These are phyloP conservation scores for Porogramme epimiltina DNA, from an alignment of 1,284 basidiomycete genomes.

Conservation along the genomic window DNA sequence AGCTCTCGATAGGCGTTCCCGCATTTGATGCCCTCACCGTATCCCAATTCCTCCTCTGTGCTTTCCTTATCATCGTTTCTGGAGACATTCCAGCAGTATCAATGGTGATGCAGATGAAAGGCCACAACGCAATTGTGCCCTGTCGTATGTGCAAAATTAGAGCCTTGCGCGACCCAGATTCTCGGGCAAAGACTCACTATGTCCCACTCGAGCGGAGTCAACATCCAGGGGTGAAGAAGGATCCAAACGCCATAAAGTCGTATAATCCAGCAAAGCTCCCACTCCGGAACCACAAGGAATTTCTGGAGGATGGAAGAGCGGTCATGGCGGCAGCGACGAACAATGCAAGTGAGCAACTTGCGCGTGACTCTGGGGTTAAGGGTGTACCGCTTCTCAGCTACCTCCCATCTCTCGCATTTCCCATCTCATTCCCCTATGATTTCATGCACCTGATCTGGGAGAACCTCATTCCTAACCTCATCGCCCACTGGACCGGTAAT, in stretches of 20 bases:
- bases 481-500: conserved; percentile 39
- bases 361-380: conserved; percentile 42
- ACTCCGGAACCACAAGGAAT: conserved; percentile 35
- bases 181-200: conserved; percentile 32
- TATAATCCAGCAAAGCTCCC: conserved; percentile 41
- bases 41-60: conserved; percentile 34
- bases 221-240: not conserved
- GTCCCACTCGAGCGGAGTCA: conserved; percentile 31
- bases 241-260: not conserved
- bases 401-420: conserved; percentile 39
- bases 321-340: conserved; percentile 31
- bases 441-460: conserved; percentile 51
- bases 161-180: conserved; percentile 32
- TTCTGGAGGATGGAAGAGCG: conserved; percentile 33
- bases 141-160: conserved; percentile 45
- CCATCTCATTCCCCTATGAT: conserved; percentile 44
- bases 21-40: conserved; percentile 33
- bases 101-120: conserved; percentile 38
- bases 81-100: conserved; percentile 41
- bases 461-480: conserved; percentile 41
- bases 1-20: conserved; percentile 36
- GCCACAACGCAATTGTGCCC: conserved; percentile 43
- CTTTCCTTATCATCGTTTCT: conserved; percentile 39
- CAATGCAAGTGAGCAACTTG: conserved; percentile 25
- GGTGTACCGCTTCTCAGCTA: conserved; percentile 34